Base-by-base conservation (phyloP, 1,284 basidiomycete genomes). In the Inonotus obliquus region DNA sequence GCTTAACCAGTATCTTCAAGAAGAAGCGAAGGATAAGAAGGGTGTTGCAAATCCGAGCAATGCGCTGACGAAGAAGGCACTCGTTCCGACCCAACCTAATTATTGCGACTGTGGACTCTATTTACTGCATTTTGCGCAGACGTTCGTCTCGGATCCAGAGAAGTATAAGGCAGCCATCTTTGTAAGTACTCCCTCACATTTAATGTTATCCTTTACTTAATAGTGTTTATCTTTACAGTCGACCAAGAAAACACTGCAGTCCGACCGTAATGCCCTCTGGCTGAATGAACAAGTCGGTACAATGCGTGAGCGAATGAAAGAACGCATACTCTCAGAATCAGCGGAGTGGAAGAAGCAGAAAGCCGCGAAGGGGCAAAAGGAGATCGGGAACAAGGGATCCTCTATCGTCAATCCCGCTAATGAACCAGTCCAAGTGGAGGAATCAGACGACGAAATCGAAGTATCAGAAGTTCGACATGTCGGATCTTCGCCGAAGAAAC, bases 101-200 rank as follows among this genome's bases (percentile, higher is more conserved):
- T 91, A 78, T 64, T 91, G 88, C 69, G 93, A 96, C 70, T 96
- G 94, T 67, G 94, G 94, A 5, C 69, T 92, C 41, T 94, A 91
- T 71, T 76, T 94, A 9, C 74, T 94, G n/a, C 89, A 94, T 67
- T 89, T 91, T 55, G 86, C 85, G n/a, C 77, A 83, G 64, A 81
- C 78, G 1, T 92, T 94, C 72, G 82, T 92, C 73, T 74, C 69
- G 10, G 74, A 87, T 63, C 85, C 89, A 0, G 68, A 71, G 0
- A 68, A 71, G 25, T 60, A 51, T 47, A 51, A 48, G 23, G 44
- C 45, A 10, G 38, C 29, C 17, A 59, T 69, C 59, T 65, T 56
- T 53, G 48, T 53, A 25, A 37, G 53, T 10, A 57, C 32, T 32
- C 39, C 13, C 58, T 56, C 58, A 35, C 48, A 57, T 29, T 1